Conservation (phyloP, 2,329 filamentous ascomycete species). For the Talaromyces sp. region DNA sequence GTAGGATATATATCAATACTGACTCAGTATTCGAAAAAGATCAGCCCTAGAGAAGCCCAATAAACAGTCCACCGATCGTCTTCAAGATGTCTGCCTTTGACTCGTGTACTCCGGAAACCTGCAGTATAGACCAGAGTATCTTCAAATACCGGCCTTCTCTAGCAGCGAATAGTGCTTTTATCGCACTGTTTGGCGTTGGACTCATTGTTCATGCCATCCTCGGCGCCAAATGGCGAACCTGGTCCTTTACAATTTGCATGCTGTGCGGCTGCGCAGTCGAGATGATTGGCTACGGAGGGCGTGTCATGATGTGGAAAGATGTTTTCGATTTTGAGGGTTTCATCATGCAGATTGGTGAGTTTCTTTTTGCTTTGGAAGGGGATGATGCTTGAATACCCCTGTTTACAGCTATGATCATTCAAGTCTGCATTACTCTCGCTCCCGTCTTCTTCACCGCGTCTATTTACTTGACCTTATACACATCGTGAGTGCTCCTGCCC, state of each 20-base stretch:
- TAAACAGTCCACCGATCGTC: neutral
- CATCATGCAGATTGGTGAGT: constrained; percentile 55
- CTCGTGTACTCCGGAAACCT: constrained; percentile 8
- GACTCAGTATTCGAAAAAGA: neutral
- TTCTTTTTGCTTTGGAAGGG: constrained; percentile 59
- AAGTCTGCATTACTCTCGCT: constrained; percentile 34
- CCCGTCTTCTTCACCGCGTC: constrained; percentile 54
- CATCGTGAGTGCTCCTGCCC: constrained; percentile 38
- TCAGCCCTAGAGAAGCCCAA: neutral
- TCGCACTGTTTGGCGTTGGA: constrained; percentile 46
- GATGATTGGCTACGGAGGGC: constrained; percentile 62
- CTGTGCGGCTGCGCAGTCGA: constrained; percentile 57
- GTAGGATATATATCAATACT: neutral
- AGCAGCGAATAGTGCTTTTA: constrained; percentile 43
- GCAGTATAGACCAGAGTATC: neutral
- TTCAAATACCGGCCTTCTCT: constrained; percentile 24
- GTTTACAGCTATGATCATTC: constrained; percentile 24
- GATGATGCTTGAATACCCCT: constrained; percentile 30
- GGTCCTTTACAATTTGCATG: constrained; percentile 52
- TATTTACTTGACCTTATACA: constrained; percentile 63
- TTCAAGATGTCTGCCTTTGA: constrained; percentile 10
- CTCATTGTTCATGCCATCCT: constrained; percentile 40
- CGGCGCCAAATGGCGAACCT: constrained; percentile 38
- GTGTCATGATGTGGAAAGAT: constrained; percentile 58
- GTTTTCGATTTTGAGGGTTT: constrained; percentile 61